These are phyloP conservation scores for Pseudogymnoascus sp. DNA, from an alignment of 2,329 filamentous ascomycete genomes.

Conservation along the genomic window DNA sequence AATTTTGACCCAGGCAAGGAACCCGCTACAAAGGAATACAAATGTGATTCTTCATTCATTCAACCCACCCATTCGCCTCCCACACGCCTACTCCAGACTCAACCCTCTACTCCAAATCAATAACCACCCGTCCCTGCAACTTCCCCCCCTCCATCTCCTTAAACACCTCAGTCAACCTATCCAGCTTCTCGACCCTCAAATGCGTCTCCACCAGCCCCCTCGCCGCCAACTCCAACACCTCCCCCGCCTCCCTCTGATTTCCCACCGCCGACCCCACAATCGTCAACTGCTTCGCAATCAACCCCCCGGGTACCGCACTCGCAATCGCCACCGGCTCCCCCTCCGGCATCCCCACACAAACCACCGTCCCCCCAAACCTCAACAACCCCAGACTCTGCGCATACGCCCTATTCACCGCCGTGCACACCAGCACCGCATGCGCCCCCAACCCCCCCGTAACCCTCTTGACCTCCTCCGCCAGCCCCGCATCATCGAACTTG, in stretches of 20 bases:
- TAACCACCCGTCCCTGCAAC: constrained; percentile 20
- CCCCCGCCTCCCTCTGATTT: constrained; percentile 40
- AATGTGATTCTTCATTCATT: background rate
- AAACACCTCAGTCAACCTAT: constrained; percentile 28
- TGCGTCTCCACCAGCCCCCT: constrained; percentile 39
- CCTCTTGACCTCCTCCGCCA: constrained; percentile 40
- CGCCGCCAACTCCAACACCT: constrained; percentile 39
- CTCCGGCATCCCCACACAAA: constrained; percentile 44
- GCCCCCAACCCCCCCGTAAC: constrained; percentile 48
- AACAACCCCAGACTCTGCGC: constrained; percentile 39
- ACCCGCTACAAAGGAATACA: background rate
- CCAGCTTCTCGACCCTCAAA: constrained; percentile 38
- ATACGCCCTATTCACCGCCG: constrained; percentile 41
- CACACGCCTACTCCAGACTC: background rate
- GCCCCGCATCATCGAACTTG: constrained; percentile 39
- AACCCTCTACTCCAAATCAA: constrained; percentile 25
- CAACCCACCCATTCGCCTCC: background rate
- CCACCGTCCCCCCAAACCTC: constrained; percentile 40
- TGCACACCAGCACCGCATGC: constrained; percentile 52
- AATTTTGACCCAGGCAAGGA: background rate
- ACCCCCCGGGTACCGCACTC: constrained; percentile 32
- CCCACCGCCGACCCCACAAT: constrained; percentile 44
- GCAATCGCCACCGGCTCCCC: constrained; percentile 34
- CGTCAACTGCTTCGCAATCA: constrained; percentile 36
- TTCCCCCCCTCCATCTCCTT: background rate